A percentile compares a stretch with the other conserved stretches of the same genome.
phyloP scores from a whole-genome alignment of 1,284 basidiomycete genomes.

The Cutaneotrichosporon mucoides region DNA sequence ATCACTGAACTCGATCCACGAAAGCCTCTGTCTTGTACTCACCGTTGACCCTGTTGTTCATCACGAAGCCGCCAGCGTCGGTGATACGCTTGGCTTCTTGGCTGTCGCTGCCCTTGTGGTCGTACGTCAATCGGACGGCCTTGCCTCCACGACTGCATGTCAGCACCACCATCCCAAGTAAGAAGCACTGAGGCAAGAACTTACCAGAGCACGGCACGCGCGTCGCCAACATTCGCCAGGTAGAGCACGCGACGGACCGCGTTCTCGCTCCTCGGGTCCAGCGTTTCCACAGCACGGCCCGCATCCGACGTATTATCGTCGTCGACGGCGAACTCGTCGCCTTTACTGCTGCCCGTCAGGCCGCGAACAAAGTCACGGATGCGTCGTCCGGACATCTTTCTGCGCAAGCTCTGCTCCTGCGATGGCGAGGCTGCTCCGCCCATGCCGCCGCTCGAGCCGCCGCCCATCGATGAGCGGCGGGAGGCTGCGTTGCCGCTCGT shows the following conservation, averaged over 20 bases:
- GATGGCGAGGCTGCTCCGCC: slow-evolving; percentile 23
- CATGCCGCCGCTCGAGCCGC: slow-evolving; percentile 21
- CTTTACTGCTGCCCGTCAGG: slow-evolving; percentile 30
- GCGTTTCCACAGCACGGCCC: slow-evolving; percentile 38
- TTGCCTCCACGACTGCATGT: slow-evolving; percentile 66
- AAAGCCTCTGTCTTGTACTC: slow-evolving; percentile 9
- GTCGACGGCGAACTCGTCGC: slow-evolving; percentile 26
- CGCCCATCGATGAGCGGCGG: slow-evolving; percentile 31
- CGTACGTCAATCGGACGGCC: slow-evolving; percentile 92
- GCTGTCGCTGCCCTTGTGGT: slow-evolving; percentile 96
- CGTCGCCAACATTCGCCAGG: slow-evolving; percentile 84
- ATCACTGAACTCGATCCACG: too few relatives aligned
- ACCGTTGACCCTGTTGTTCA: slow-evolving; percentile 96
- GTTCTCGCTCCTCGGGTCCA: slow-evolving; percentile 34
- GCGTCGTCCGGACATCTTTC: slow-evolving; percentile 37
- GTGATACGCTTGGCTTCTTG: slow-evolving; percentile 97
- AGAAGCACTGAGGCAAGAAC: slow-evolving; percentile 6
- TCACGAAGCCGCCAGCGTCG: slow-evolving; percentile 97
- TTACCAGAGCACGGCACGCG: slow-evolving; percentile 51
- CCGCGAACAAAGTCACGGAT: slow-evolving; percentile 47
- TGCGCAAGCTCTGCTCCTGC: slow-evolving; percentile 18
- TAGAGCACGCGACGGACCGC: slow-evolving; percentile 73
- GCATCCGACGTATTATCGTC: slow-evolving; percentile 33
- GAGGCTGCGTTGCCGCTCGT: slow-evolving; percentile 20
- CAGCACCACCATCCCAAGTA: background rate